These are phyloP conservation scores for Aspergillus panamensis DNA, from an alignment of 495 filamentous ascomycete genomes.

Conservation along the genomic window DNA sequence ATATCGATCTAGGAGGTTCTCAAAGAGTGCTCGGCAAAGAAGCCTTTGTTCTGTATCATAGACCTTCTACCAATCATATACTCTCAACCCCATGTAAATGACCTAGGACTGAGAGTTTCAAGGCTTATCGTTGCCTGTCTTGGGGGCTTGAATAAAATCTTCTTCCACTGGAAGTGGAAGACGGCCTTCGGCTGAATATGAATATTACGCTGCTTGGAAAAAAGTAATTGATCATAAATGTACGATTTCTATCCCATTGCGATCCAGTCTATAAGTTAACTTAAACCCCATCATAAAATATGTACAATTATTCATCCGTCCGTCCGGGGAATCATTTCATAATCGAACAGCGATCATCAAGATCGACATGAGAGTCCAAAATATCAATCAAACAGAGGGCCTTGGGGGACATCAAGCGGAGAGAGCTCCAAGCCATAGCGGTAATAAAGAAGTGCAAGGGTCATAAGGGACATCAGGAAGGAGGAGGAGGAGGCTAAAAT, in stretches of 20 bases:
- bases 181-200: no score
- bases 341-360: constrained; percentile 15
- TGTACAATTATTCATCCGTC: constrained; percentile 20
- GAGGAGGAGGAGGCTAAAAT: background rate
- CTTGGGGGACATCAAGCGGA: background rate
- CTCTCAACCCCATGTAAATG: no score
- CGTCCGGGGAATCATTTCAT: constrained; percentile 22
- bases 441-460: background rate
- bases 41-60: no score
- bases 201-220: no score
- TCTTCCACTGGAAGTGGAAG: no score
- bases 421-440: background rate
- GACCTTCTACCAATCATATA: no score
- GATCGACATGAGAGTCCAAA: constrained; percentile 11
- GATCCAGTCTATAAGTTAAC: constrained; percentile 19
- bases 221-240: background rate
- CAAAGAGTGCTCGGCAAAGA: no score
- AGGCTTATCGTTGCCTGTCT: no score
- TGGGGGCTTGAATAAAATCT: no score
- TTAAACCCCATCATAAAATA: constrained; percentile 21
- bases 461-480: constrained; percentile 19
- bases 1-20: no score
- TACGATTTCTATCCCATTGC: constrained; percentile 21
- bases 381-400: constrained; percentile 16
- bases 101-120: no score